Evolutionary conservation across 129 eudicot genomes (phyloP).

Genomic region (Centrapalus pauciflorus): DNA sequence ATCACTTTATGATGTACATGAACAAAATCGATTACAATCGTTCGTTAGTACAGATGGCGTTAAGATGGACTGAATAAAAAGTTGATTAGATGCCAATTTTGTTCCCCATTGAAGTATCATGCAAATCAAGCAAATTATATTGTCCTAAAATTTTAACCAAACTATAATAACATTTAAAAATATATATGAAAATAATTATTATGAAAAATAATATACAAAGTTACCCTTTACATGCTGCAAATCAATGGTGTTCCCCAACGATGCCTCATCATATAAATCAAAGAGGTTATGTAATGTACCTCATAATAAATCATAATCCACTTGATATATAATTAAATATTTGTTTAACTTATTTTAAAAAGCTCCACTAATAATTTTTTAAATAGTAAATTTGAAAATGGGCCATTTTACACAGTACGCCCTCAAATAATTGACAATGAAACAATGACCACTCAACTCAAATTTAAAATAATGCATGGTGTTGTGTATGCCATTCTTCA

Average conservation of each 20-base stretch:
- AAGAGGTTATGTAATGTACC: background rate
- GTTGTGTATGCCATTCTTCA: background rate
- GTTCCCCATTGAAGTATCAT: too few species aligned
- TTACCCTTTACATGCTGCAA: too few species aligned
- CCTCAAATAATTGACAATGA: conserved; percentile 3
- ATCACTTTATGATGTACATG: too few species aligned
- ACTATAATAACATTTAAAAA: too few species aligned
- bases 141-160: too few species aligned
- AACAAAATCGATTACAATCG: too few species aligned
- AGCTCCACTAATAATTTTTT: background rate
- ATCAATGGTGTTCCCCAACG: background rate
- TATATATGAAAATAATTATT: too few species aligned
- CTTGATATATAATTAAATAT: background rate
- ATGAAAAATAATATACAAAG: too few species aligned
- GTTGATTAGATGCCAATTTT: too few species aligned
- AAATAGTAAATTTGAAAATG: background rate
- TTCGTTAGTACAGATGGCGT: too few species aligned
- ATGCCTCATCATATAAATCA: background rate
- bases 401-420: background rate
- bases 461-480: background rate
- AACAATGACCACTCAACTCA: background rate
- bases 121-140: too few species aligned
- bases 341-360: background rate
- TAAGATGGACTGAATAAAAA: too few species aligned
- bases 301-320: background rate